Conservation (phyloP, 352 stramenopile species). For the Globisporangium cylindrosporum region DNA sequence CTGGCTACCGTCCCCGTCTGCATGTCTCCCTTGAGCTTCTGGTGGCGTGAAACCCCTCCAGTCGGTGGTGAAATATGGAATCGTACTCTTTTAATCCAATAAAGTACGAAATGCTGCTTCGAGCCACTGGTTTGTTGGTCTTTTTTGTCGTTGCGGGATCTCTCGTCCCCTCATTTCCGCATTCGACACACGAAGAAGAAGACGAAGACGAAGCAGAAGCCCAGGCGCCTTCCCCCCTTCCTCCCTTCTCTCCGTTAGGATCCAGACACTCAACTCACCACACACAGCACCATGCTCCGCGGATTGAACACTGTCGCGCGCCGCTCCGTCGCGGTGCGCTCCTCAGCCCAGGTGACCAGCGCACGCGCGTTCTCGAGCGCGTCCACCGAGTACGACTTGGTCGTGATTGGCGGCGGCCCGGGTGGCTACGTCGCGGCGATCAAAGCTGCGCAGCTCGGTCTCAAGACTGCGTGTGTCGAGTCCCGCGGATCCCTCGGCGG, state of each 20-base stretch:
- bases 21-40: conserved; percentile 1
- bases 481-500: conserved; percentile 93
- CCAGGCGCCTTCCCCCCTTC: background rate
- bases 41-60: background rate
- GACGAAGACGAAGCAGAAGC: background rate
- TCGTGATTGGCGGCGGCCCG: conserved; percentile 94
- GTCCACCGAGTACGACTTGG: conserved; percentile 69
- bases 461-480: conserved; percentile 99
- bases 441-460: conserved; percentile 96
- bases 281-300: conserved; percentile 29
- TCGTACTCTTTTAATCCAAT: background rate
- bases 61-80: background rate
- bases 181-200: conserved; percentile 10
- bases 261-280: background rate
- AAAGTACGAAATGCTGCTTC: conserved; percentile 17
- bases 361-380: conserved; percentile 51
- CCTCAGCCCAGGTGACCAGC: conserved; percentile 17
- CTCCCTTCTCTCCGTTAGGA: background rate
- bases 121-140: conserved; percentile 1
- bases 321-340: conserved; percentile 32
- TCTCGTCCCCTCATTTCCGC: conserved; percentile 20
- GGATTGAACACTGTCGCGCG: conserved; percentile 29
- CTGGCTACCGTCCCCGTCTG: background rate
- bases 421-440: conserved; percentile 99
- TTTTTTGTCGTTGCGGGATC: background rate